Base-by-base conservation (phyloP, 75 land plant species). In the Sequoia sempervirens region DNA sequence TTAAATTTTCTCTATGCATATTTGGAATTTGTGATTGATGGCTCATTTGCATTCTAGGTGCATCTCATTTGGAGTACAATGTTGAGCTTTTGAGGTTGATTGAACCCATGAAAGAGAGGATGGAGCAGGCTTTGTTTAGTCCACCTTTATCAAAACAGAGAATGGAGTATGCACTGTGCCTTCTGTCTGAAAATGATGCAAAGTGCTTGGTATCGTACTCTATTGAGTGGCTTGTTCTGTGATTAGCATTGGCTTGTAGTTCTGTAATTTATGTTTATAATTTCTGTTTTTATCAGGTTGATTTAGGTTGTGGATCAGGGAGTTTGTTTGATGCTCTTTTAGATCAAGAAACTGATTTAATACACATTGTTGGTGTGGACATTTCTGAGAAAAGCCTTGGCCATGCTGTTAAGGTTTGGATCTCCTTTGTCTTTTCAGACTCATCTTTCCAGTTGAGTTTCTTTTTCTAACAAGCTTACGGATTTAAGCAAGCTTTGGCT, bases 241-340 rank as follows among this genome's bases (percentile, higher is more conserved):
- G 58, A 12, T 82, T 79, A 20, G 69, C 45, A 32, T 7, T 17
- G 11, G 45, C 10, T 84, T 34, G 20, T 53, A n/a, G 26, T 45
- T 26, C n/a, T 15, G 14, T 40, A 41, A 79, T 28, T 75, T 30
- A 38, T 79, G 45, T 47, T n/a, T 74, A 81, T 12, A 17, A 75
- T 34, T 80, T 83, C 26, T 53, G 37, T 85, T 50, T 32, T 85
- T 56, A 26, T n/a, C 88, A 98, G 99, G 91, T 98, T 80, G 99
- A 98, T 84, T 89, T 96, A 86, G 98, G 98, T 76, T 98, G 99
- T 85, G 99, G 99, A 13, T 98, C 99, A 66, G 99, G 99, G 43
- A 98, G 99, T 83, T 86, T 98, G 30, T 84, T 98, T 87, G 93
- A 94, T 82, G 85, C 90, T 41, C 84, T 98, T 43, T 50, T 98